These are phyloP conservation scores for Yueomyces sp. DNA, from an alignment of 805 yeast species.

Conservation along the genomic window DNA sequence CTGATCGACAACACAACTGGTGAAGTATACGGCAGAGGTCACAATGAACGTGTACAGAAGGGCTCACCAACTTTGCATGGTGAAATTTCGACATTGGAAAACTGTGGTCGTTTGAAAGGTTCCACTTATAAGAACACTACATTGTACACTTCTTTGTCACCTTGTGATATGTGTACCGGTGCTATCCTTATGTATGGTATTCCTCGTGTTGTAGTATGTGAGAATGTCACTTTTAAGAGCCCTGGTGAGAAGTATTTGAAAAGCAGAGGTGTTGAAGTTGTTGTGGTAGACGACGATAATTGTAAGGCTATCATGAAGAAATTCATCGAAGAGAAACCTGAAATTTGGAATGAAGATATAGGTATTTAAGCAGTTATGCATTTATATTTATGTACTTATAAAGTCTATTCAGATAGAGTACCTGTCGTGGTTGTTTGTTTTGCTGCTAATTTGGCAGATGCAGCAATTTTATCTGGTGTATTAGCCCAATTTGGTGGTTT, in stretches of 20 bases:
- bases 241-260: conserved; percentile 60
- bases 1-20: conserved; percentile 45
- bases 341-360: conserved; percentile 72
- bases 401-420: not conserved
- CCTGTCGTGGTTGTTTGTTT: conserved; percentile 32
- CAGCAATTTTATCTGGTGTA: not conserved
- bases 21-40: conserved; percentile 74
- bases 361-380: conserved; percentile 27
- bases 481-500: conserved; percentile 1
- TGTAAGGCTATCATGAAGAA: conserved; percentile 63
- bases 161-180: conserved; percentile 93
- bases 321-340: conserved; percentile 68
- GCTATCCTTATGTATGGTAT: conserved; percentile 84
- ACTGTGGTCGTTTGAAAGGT: conserved; percentile 82
- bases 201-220: conserved; percentile 80
- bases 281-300: conserved; percentile 42
- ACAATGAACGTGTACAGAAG: conserved; percentile 80
- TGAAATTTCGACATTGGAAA: conserved; percentile 78
- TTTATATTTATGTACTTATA: not conserved
- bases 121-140: conserved; percentile 72
- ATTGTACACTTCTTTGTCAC: conserved; percentile 83
- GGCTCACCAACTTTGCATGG: conserved; percentile 80
- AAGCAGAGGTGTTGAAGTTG: conserved; percentile 58
- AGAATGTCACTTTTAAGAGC: conserved; percentile 69
- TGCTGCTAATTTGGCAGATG: conserved; percentile 6